These are phyloP conservation scores for Aspergillus tamarii DNA, from an alignment of 2,329 filamentous ascomycete genomes.

Conservation along the genomic window DNA sequence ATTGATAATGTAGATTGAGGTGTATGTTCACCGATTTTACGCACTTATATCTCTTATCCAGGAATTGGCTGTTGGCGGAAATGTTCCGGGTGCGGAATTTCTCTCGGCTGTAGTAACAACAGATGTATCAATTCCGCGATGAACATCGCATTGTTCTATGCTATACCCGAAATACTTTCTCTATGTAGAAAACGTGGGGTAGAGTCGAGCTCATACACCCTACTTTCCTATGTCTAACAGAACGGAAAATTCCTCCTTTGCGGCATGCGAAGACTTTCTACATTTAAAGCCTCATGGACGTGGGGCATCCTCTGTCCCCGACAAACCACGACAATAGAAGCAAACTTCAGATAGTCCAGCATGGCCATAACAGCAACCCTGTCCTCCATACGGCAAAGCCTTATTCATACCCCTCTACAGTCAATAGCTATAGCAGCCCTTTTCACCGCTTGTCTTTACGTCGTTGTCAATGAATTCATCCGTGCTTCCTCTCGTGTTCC, in stretches of 20 bases:
- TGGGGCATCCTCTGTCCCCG: background rate
- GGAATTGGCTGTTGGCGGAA: slow-evolving; percentile 20
- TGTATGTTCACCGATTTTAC: background rate
- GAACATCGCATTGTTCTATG: slow-evolving; percentile 11
- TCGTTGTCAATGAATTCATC: slow-evolving; percentile 55
- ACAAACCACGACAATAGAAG: background rate
- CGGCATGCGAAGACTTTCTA: slow-evolving; percentile 5
- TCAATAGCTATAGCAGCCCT: slow-evolving; percentile 24
- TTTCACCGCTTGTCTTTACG: slow-evolving; percentile 46
- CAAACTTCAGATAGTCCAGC: background rate
- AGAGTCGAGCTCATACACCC: background rate
- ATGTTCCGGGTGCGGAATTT: slow-evolving; percentile 28
- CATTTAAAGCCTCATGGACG: background rate
- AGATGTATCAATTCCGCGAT: slow-evolving; percentile 5
- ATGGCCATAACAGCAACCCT: slow-evolving; percentile 34
- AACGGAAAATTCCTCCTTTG: slow-evolving; percentile 29
- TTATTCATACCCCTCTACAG: slow-evolving; percentile 25
- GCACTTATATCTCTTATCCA: background rate
- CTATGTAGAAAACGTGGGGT: slow-evolving; percentile 15
- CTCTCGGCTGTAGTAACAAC: slow-evolving; percentile 19
- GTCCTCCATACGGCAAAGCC: slow-evolving; percentile 23
- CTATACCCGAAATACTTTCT: slow-evolving; percentile 9
- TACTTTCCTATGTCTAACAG: background rate
- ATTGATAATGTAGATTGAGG: background rate
- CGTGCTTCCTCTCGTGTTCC: slow-evolving; percentile 50